Evolutionary conservation across 2,329 filamentous ascomycete genomes (phyloP), one percentile per base, ranked within the genome.

Genomic region (Neobulgaria alba): DNA sequence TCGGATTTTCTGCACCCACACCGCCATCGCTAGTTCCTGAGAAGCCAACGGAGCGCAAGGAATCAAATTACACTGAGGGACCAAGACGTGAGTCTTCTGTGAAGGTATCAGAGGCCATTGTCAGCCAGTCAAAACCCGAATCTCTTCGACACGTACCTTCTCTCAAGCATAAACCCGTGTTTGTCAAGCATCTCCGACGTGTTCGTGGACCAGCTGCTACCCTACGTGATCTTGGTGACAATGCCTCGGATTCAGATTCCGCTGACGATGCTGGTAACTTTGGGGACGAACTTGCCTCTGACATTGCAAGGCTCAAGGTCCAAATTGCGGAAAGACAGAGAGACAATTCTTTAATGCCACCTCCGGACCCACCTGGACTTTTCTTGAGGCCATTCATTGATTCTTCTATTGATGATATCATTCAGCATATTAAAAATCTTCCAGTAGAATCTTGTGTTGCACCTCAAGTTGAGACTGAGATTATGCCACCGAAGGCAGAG

Each of bases 261-360:
- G 57, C 36, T 5, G 55, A 59, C 36, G 57, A 59, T n/a, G 43
- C 60, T 17, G 51, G 52, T 26, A 57, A 59, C 38, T n/a, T n/a
- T n/a, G n/a, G n/a, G n/a, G 45, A 51, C 20, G 59, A 58, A 36
- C 59, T 60, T 15, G 57, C 57, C 36, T 46, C 53, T 18, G 57
- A 60, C 35, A 54, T 60, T 29, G 46, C 52, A 8, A 52, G 50
- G 29, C 38, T 54, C 10, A 42, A 54, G 30, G 43, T 43, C n/a
- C 23, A 56, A 33, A 48, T 57, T 31, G 39, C 42, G 5, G 29
- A 46, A 37, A 34, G 45, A 4, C 29, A 39, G 8, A 44, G 44
- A 18, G 40, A 48, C 14, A 53, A 56, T 35, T 50, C 51, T 12
- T 34, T 52, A 15, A 38, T 51, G 8, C 42, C 46, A 26, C 39